Conservation (phyloP, 2,329 filamentous ascomycete genomes). For the Colletotrichum paranaense region DNA sequence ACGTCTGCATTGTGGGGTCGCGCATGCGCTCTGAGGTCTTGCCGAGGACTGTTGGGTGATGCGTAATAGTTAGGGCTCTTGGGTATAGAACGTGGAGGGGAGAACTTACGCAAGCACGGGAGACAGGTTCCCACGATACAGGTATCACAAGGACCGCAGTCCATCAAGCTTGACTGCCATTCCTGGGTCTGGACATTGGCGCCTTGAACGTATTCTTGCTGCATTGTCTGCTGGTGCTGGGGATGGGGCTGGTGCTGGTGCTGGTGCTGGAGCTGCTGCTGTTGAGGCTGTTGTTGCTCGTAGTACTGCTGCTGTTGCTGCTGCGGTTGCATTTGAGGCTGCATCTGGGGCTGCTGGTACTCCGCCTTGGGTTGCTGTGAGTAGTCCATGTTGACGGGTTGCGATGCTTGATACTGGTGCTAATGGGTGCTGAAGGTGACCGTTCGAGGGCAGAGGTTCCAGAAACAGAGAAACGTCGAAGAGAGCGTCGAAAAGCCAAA, state of each 20-base stretch:
- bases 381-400: conserved; percentile 20
- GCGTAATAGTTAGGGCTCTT: background rate
- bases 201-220: conserved; percentile 32
- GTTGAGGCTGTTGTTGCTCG: conserved; percentile 8
- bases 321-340: conserved; percentile 13
- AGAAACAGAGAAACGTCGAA: background rate
- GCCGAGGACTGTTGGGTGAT: conserved; percentile 51
- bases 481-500: too few species aligned
- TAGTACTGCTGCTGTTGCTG: conserved; percentile 2
- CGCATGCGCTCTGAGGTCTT: conserved; percentile 56
- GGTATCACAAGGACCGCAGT: conserved; percentile 52
- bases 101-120: conserved; percentile 56
- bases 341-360: conserved; percentile 4
- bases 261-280: conserved; percentile 25
- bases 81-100: background rate
- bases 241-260: conserved; percentile 29
- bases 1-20: conserved; percentile 53
- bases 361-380: background rate
- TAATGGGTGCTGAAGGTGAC: background rate
- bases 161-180: conserved; percentile 52
- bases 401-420: background rate
- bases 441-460: background rate
- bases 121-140: conserved; percentile 53
- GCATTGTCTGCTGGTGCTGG: conserved; percentile 34
- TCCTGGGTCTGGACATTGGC: conserved; percentile 40